These are phyloP conservation scores for Raphidocelis subcapitata DNA, from an alignment of 139 green algal genomes.

Conservation along the genomic window DNA sequence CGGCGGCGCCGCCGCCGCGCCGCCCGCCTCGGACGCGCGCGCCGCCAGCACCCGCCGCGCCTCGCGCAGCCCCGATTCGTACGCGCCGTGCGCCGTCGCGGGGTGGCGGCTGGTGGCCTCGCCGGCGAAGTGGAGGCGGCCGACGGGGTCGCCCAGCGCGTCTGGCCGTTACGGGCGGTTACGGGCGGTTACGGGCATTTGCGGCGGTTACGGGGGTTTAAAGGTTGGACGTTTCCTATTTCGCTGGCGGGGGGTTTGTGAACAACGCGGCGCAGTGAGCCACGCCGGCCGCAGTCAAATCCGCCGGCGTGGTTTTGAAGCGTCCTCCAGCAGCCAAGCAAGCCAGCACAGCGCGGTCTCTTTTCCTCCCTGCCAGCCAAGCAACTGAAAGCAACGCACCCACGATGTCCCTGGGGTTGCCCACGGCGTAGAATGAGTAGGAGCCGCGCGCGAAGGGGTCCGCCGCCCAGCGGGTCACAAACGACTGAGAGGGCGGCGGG, in stretches of 20 bases:
- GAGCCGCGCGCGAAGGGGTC: conserved; percentile 39
- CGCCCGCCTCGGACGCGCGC: too few relatives aligned
- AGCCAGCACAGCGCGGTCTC: not conserved
- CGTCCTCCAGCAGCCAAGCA: not conserved
- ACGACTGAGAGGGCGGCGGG: conserved; percentile 23
- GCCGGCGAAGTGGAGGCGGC: conserved; percentile 65
- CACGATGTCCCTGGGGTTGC: conserved; percentile 54
- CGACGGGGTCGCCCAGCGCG: conserved; percentile 42
- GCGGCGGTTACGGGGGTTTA: not conserved
- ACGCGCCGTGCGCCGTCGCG: conserved; percentile 70
- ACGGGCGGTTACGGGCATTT: not conserved
- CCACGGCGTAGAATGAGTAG: conserved; percentile 68
- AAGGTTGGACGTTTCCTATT: not conserved
- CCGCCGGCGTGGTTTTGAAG: not conserved
- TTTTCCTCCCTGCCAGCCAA: not conserved
- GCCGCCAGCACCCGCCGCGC: conserved; percentile 34
- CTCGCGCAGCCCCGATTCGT: conserved; percentile 63
- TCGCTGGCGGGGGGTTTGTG: not conserved
- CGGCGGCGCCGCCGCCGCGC: too few relatives aligned
- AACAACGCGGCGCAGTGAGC: not conserved
- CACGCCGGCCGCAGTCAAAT: not conserved
- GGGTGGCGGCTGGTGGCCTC: conserved; percentile 67
- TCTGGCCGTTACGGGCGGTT: conserved; percentile 8
- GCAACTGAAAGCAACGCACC: conserved; percentile 13
- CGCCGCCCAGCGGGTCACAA: conserved; percentile 42